These are phyloP conservation scores for Neonothopanus nambi DNA, from an alignment of 1,284 basidiomycete genomes.

Conservation along the genomic window DNA sequence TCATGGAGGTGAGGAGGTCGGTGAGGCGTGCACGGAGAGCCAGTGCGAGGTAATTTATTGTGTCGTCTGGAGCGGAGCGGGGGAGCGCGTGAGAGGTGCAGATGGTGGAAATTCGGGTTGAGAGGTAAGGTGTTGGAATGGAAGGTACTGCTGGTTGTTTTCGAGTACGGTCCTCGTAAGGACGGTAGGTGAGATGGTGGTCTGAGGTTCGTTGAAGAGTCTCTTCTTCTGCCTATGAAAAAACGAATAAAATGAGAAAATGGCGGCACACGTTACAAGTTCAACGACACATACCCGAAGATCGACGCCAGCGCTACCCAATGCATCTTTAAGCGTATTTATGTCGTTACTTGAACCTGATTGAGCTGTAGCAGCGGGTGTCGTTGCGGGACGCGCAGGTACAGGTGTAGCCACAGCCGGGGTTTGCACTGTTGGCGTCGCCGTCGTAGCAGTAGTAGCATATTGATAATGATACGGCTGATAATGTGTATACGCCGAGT, in stretches of 20 bases:
- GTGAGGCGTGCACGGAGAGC: conserved; percentile 76
- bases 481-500: conserved; percentile 52
- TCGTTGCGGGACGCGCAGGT: conserved; percentile 21
- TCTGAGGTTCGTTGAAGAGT: conserved; percentile 67
- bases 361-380: conserved; percentile 23
- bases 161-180: conserved; percentile 70
- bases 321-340: conserved; percentile 75
- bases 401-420: conserved; percentile 14
- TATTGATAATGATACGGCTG: conserved; percentile 45
- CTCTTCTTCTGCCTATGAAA: conserved; percentile 78
- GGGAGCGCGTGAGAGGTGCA: conserved; percentile 64
- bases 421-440: conserved; percentile 1
- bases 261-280: conserved; percentile 1
- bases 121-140: conserved; percentile 64
- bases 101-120: conserved; percentile 62
- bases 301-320: conserved; percentile 83
- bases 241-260: conserved; percentile 5
- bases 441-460: background rate
- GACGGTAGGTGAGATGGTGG: conserved; percentile 55
- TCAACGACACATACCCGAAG: conserved; percentile 51
- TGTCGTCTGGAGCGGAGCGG: conserved; percentile 62
- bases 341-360: conserved; percentile 61
- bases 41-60: conserved; percentile 75
- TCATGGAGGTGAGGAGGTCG: conserved; percentile 69
- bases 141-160: conserved; percentile 67